phyloP scores from a whole-genome alignment of 257 asterid genomes.

The Solanum sparsipilum region DNA sequence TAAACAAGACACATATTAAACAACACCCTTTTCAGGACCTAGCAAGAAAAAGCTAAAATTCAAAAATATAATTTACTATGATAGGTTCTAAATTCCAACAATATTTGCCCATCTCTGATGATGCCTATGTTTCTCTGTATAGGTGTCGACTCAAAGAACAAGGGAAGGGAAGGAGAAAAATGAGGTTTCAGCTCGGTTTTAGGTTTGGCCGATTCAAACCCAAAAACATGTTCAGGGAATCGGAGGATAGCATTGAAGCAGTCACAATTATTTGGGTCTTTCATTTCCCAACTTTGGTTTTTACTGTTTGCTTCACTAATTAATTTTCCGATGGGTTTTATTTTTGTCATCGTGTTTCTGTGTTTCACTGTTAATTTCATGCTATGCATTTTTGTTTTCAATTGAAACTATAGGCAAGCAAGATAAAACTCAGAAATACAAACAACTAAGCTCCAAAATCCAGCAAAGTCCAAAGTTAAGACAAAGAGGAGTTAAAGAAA shows the following conservation, averaged over 20 bases:
- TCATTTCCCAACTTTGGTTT: too few species aligned
- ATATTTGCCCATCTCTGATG: not conserved
- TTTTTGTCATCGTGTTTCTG: not conserved
- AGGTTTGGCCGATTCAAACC: not conserved
- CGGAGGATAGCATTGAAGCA: not conserved
- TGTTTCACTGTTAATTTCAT: not conserved
- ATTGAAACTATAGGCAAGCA: not conserved
- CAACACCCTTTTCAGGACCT: constrained; percentile 92
- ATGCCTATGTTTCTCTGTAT: not conserved
- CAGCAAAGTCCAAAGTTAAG: too few species aligned
- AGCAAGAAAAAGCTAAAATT: constrained; percentile 11
- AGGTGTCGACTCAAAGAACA: not conserved
- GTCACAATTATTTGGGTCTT: not conserved
- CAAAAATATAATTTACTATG: not conserved
- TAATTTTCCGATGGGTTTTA: too few species aligned
- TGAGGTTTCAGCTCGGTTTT: not conserved
- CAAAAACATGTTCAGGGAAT: not conserved
- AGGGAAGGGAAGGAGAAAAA: not conserved
- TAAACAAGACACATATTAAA: constrained; percentile 82
- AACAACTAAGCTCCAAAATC: too few species aligned
- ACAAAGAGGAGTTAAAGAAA: too few species aligned
- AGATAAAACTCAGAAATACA: too few species aligned
- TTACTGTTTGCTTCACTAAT: too few species aligned
- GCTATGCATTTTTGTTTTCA: not conserved
- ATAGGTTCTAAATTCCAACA: not conserved